Percentiles rank a stretch among this genome's conserved stretches.
Conservation (phyloP, 768 basidiomycete species). For the Suillus alpinus region DNA sequence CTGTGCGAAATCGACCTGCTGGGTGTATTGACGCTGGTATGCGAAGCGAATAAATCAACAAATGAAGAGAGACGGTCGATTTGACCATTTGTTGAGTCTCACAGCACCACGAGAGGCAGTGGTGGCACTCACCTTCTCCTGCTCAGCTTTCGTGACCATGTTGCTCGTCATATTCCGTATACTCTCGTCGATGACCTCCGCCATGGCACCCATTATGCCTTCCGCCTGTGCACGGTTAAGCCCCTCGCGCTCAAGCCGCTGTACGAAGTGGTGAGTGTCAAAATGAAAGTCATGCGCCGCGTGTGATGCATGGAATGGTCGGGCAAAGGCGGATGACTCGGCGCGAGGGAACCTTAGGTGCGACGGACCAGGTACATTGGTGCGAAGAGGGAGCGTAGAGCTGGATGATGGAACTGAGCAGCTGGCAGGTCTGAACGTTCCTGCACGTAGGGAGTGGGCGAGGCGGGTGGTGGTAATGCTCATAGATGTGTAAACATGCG, state of each 20-base stretch:
- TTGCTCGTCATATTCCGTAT: slow-evolving; percentile 93
- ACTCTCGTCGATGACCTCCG: slow-evolving; percentile 96
- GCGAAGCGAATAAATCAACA: background rate
- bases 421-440: slow-evolving; percentile 5
- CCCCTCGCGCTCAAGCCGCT: slow-evolving; percentile 85
- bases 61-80: background rate
- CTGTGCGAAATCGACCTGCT: slow-evolving; percentile 95
- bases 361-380: background rate
- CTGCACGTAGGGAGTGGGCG: background rate
- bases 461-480: slow-evolving; percentile 10
- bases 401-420: slow-evolving; percentile 7
- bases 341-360: background rate
- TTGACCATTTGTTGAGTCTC: background rate
- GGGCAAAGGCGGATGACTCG: slow-evolving; percentile 1
- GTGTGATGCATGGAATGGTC: slow-evolving; percentile 30
- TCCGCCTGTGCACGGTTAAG: slow-evolving; percentile 90
- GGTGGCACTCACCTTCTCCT: slow-evolving; percentile 75
- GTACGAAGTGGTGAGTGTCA: slow-evolving; percentile 93
- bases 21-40: slow-evolving; percentile 81
- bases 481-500: slow-evolving; percentile 15
- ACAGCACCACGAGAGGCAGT: background rate
- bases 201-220: slow-evolving; percentile 96
- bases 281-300: slow-evolving; percentile 67
- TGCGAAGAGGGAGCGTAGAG: background rate
- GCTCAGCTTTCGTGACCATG: slow-evolving; percentile 94